These are phyloP conservation scores for Ogataea angusta DNA, from an alignment of 805 yeast species.

Conservation along the genomic window DNA sequence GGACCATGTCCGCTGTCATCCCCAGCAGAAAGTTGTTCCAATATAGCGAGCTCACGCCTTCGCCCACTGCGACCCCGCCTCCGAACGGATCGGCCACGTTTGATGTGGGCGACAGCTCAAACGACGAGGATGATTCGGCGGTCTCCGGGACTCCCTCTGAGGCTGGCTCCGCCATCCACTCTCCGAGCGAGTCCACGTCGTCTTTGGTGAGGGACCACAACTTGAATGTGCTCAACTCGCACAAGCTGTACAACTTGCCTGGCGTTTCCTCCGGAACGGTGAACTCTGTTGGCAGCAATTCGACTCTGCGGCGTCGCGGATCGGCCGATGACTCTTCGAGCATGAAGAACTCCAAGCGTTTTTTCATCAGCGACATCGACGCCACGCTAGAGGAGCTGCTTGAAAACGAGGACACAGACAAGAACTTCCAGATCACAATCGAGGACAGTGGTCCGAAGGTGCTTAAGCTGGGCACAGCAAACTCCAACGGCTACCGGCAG, in stretches of 20 bases:
- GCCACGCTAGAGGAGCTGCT: conserved; percentile 66
- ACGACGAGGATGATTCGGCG: conserved; percentile 3
- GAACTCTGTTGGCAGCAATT: background rate
- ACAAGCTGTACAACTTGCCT: background rate
- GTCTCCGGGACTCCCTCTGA: conserved; percentile 5
- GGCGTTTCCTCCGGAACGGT: background rate
- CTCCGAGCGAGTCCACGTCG: conserved; percentile 22
- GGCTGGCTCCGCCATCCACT: conserved; percentile 1
- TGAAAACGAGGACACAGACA: conserved; percentile 79
- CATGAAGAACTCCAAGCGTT: conserved; percentile 39
- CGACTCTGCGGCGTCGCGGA: conserved; percentile 41
- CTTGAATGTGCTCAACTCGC: conserved; percentile 10
- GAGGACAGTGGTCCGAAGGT: conserved; percentile 85
- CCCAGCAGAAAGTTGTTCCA: conserved; percentile 22
- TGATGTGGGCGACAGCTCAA: conserved; percentile 13
- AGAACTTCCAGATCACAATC: conserved; percentile 77
- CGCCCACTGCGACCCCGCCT: conserved; percentile 7
- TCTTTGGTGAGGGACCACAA: conserved; percentile 19
- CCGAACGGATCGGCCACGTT: conserved; percentile 18
- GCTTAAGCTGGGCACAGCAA: conserved; percentile 75
- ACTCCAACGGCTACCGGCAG: conserved; percentile 75
- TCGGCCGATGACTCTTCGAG: conserved; percentile 50
- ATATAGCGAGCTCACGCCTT: conserved; percentile 7
- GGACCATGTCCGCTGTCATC: conserved; percentile 49
- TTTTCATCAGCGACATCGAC: conserved; percentile 74